A percentile compares a stretch with the other conserved stretches of the same genome.
Conservation (phyloP, 305 asterid genomes). For the Withania somnifera region DNA sequence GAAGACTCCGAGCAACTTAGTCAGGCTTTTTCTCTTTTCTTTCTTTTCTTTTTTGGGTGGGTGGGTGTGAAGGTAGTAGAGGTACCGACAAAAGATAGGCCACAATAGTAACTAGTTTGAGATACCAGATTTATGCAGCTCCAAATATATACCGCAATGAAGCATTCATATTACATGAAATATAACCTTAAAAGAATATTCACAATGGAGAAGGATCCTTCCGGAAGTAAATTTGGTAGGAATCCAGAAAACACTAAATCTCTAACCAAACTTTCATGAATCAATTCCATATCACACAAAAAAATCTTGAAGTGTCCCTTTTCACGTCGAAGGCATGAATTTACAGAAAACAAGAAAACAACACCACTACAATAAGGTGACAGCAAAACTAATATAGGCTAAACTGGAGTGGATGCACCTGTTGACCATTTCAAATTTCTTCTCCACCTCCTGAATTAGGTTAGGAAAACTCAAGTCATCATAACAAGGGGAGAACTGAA, state of each 20-base stretch:
- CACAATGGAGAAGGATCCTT: not conserved
- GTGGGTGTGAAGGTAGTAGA: no score
- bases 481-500: slow-evolving; percentile 84
- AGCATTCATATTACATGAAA: not conserved
- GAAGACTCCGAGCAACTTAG: no score
- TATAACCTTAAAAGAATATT: not conserved
- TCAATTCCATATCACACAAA: not conserved
- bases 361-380: not conserved
- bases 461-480: slow-evolving; percentile 89
- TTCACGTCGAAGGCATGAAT: not conserved
- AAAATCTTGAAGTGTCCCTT: not conserved
- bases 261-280: not conserved
- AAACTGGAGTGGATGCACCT: not conserved
- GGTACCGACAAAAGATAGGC: not conserved
- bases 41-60: no score
- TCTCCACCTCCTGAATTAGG: slow-evolving; percentile 57
- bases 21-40: no score
- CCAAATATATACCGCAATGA: not conserved
- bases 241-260: not conserved
- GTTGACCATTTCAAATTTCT: slow-evolving; percentile 18
- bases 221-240: not conserved
- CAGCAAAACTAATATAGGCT: not conserved
- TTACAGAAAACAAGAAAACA: not conserved
- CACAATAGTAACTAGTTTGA: not conserved
- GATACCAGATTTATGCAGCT: not conserved